A percentile compares a stretch with the other conserved stretches of the same genome.
These are phyloP conservation scores for Oryza meridionalis DNA, from an alignment of 176 grass and related monocot species.

Conservation along the genomic window DNA sequence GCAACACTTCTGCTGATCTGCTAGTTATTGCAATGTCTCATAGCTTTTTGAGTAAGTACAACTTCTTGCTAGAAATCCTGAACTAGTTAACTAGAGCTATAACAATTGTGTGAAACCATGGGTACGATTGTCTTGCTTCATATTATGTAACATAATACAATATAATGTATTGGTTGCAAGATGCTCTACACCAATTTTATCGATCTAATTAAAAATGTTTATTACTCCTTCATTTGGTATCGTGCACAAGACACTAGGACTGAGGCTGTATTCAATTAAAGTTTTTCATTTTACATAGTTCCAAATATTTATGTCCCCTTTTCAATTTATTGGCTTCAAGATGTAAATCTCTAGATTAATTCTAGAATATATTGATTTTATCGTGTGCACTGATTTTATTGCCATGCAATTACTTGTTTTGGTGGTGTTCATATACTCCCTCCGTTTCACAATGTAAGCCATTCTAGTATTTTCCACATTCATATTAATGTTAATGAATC, in stretches of 20 bases:
- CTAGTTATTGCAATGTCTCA: neutral
- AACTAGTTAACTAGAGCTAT: neutral
- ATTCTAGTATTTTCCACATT: too few species aligned
- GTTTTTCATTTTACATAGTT: neutral
- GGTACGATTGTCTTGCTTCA: neutral
- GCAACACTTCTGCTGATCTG: neutral
- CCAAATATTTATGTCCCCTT: neutral
- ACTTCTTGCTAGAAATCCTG: neutral
- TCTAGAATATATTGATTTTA: neutral
- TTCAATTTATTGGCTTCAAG: neutral
- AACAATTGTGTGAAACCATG: neutral
- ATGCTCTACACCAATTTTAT: constrained; percentile 2
- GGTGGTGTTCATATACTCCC: neutral
- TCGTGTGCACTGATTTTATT: neutral
- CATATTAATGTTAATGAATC: too few species aligned
- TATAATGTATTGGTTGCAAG: neutral
- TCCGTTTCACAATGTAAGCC: too few species aligned
- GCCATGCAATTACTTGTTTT: neutral
- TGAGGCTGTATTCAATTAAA: neutral
- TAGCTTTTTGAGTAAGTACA: neutral
- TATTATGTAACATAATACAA: neutral
- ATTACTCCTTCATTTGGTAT: neutral
- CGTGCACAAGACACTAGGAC: neutral
- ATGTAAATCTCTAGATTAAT: neutral
- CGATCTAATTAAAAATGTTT: neutral